Evolutionary conservation across 2,329 filamentous ascomycete species (phyloP).

Genomic region (Amylocarpus encephaloides): DNA sequence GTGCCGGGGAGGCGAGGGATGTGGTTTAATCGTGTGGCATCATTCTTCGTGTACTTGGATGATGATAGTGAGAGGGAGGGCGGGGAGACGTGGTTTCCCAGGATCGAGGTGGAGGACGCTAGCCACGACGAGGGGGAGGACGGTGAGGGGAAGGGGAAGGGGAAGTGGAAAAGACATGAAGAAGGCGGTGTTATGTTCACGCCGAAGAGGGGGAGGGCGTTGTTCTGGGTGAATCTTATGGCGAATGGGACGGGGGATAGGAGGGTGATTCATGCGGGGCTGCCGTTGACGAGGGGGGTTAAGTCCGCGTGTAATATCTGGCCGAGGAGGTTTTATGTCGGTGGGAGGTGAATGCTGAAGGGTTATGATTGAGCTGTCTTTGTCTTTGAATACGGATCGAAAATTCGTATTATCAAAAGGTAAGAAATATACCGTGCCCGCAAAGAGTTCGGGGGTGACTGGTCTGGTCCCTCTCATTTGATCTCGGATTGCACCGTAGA

Average conservation of each 20-base stretch:
- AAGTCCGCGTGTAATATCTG: constrained; percentile 21
- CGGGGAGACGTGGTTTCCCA: constrained; percentile 18
- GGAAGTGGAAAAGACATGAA: background rate
- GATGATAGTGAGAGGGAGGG: constrained; percentile 1
- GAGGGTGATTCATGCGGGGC: constrained; percentile 16
- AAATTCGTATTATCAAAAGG: too few relatives aligned
- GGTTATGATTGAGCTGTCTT: too few relatives aligned
- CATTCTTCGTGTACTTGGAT: constrained; percentile 17
- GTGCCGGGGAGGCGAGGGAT: background rate
- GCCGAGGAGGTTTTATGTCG: constrained; percentile 11
- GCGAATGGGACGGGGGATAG: constrained; percentile 17
- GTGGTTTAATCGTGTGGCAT: constrained; percentile 12
- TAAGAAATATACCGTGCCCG: too few relatives aligned
- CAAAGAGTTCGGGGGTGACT: too few relatives aligned
- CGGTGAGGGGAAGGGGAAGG: background rate
- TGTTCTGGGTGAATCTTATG: constrained; percentile 21
- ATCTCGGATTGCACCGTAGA: too few relatives aligned
- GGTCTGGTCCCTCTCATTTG: too few relatives aligned
- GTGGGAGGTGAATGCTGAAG: background rate
- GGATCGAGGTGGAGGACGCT: background rate
- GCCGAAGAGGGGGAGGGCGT: constrained; percentile 12
- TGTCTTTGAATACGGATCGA: too few relatives aligned
- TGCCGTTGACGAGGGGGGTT: constrained; percentile 10
- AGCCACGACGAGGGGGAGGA: background rate
- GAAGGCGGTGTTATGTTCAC: constrained; percentile 10